A percentile compares a stretch with the other conserved stretches of the same genome.
phyloP scores from a whole-genome alignment of 2,329 filamentous ascomycete genomes.

The Pseudogymnoascus destructans region DNA sequence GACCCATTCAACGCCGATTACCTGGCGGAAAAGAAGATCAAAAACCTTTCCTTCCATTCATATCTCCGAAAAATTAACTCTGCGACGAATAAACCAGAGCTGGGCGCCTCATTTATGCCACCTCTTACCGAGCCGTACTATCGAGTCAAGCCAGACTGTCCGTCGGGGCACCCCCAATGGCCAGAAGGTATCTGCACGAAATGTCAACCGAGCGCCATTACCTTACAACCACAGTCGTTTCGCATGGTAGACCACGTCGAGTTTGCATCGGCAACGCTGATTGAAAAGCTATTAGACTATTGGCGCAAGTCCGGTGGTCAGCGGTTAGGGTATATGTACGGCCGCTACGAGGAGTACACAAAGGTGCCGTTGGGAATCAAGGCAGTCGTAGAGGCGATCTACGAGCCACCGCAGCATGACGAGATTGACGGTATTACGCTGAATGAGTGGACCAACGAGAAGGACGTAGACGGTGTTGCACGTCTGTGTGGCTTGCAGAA shows the following conservation, averaged over 20 bases:
- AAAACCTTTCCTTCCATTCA: constrained; percentile 92
- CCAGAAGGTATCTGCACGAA: constrained; percentile 96
- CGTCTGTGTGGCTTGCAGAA: constrained; percentile 72
- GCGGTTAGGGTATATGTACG: constrained; percentile 81
- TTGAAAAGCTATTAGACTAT: constrained; percentile 81
- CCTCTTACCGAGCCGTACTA: constrained; percentile 88
- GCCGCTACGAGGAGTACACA: constrained; percentile 77
- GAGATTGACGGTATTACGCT: constrained; percentile 82
- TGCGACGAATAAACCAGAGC: constrained; percentile 89
- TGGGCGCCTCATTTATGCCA: constrained; percentile 89
- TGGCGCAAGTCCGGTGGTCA: constrained; percentile 78
- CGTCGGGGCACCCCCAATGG: constrained; percentile 84
- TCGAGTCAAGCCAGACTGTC: constrained; percentile 76
- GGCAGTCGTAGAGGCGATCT: constrained; percentile 91
- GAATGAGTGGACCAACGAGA: constrained; percentile 72
- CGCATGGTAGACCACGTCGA: constrained; percentile 98
- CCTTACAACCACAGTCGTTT: constrained; percentile 81
- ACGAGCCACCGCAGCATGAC: constrained; percentile 83
- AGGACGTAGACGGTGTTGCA: constrained; percentile 68
- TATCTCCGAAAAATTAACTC: constrained; percentile 91
- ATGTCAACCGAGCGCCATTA: constrained; percentile 94
- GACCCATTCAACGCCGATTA: constrained; percentile 89
- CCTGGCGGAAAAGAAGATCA: constrained; percentile 92
- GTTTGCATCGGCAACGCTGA: constrained; percentile 71
- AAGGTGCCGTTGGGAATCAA: constrained; percentile 91